Evolutionary conservation across 2,329 filamentous ascomycete genomes (phyloP).

Genomic region (Arthrinium puccinioides): DNA sequence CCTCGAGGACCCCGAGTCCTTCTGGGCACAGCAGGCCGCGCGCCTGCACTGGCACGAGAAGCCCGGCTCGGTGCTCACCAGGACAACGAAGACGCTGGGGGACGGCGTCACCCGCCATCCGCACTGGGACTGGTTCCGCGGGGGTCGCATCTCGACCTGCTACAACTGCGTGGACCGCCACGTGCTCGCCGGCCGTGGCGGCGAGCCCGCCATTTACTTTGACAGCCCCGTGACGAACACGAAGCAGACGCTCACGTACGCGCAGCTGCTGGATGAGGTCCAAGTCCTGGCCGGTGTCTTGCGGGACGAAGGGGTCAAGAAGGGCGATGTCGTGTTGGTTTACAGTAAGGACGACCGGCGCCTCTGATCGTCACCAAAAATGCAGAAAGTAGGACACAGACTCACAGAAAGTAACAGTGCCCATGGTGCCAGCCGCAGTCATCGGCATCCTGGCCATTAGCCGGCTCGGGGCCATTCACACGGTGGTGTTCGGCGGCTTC

Average conservation of each 20-base stretch:
- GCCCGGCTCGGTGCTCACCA: slow-evolving; percentile 55
- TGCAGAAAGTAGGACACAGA: neutral
- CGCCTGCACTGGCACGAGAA: slow-evolving; percentile 75
- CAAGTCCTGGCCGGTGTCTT: slow-evolving; percentile 76
- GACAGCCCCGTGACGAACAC: slow-evolving; percentile 76
- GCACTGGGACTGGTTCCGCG: slow-evolving; percentile 86
- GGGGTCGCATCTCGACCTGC: slow-evolving; percentile 81
- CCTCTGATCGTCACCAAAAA: neutral
- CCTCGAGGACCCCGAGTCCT: slow-evolving; percentile 60
- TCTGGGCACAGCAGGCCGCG: slow-evolving; percentile 70
- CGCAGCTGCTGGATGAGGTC: slow-evolving; percentile 69
- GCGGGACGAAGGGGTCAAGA: slow-evolving; percentile 71
- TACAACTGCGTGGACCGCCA: slow-evolving; percentile 91
- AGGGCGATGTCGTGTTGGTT: slow-evolving; percentile 80
- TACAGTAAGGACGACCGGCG: slow-evolving; percentile 58
- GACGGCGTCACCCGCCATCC: slow-evolving; percentile 61
- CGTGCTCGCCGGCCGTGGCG: slow-evolving; percentile 70
- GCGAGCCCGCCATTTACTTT: slow-evolving; percentile 71
- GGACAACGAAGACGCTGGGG: slow-evolving; percentile 53
- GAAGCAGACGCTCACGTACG: slow-evolving; percentile 70
- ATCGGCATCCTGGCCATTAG: slow-evolving; percentile 77
- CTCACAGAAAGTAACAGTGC: slow-evolving; percentile 49
- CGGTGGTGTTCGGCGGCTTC: slow-evolving; percentile 91
- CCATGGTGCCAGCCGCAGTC: slow-evolving; percentile 88
- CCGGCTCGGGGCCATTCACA: slow-evolving; percentile 79